phyloP scores from a whole-genome alignment of 768 basidiomycete genomes.

The Amanita subjunquillea region DNA sequence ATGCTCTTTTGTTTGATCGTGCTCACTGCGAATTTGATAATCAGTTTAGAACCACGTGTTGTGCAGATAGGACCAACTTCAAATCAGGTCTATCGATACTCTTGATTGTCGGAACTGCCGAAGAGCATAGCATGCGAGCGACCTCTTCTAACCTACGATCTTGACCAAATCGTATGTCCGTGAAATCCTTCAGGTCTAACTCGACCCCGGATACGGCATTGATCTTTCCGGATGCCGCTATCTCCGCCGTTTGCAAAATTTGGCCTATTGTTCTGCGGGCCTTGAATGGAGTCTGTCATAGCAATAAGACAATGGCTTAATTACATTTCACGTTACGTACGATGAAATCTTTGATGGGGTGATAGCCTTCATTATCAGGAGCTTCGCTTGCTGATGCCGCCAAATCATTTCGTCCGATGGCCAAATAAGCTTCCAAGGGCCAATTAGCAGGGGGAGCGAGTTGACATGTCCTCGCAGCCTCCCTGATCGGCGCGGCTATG shows the following conservation, averaged over 20 bases:
- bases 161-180: slow-evolving; percentile 79
- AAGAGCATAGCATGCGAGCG: slow-evolving; percentile 81
- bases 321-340: slow-evolving; percentile 22
- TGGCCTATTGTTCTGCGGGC: slow-evolving; percentile 41
- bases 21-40: slow-evolving; percentile 45
- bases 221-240: slow-evolving; percentile 42
- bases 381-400: slow-evolving; percentile 47
- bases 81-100: slow-evolving; percentile 58
- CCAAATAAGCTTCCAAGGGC: slow-evolving; percentile 56
- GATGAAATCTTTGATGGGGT: slow-evolving; percentile 44
- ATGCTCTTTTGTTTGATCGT: slow-evolving; percentile 79
- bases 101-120: slow-evolving; percentile 54
- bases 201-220: slow-evolving; percentile 62
- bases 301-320: slow-evolving; percentile 3
- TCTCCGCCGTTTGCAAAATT: slow-evolving; percentile 39
- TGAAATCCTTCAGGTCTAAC: slow-evolving; percentile 60
- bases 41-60: slow-evolving; percentile 1
- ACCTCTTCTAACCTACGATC: slow-evolving; percentile 90
- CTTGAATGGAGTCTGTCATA: slow-evolving; percentile 35
- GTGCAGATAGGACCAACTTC: slow-evolving; percentile 22
- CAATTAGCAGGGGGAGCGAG: slow-evolving; percentile 66
- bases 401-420: slow-evolving; percentile 68
- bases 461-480: slow-evolving; percentile 81
- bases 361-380: slow-evolving; percentile 46
- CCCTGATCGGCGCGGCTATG: slow-evolving; percentile 68